phyloP scores from a whole-genome alignment of 345 rosid genomes.

The Sisymbrium altissimum region DNA sequence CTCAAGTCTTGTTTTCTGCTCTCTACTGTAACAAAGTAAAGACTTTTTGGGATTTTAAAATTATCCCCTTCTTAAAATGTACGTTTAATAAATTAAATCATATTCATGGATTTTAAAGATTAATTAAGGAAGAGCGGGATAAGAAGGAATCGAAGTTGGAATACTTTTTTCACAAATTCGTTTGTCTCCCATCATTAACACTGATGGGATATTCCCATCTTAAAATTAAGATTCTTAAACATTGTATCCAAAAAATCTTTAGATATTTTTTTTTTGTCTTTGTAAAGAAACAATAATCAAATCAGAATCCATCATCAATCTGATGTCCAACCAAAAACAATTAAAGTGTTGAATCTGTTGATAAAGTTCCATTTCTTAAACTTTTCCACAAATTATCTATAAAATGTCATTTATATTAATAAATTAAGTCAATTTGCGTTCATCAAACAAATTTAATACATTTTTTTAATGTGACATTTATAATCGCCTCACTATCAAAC shows the following conservation, averaged over 20 bases:
- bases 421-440: conserved; percentile 11
- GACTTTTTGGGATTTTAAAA: not conserved
- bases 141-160: conserved; percentile 14
- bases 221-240: not conserved
- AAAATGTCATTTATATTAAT: not conserved
- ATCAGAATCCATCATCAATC: not conserved
- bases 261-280: not conserved
- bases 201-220: conserved; percentile 19
- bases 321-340: conserved; percentile 24
- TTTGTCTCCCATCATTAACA: conserved; percentile 17
- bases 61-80: not conserved
- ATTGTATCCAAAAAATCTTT: conserved; percentile 1
- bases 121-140: not conserved
- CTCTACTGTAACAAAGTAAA: not conserved
- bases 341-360: not conserved
- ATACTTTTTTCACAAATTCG: not conserved
- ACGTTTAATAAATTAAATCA: not conserved
- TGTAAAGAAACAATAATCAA: conserved; percentile 5
- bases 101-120: not conserved
- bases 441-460: not conserved
- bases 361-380: conserved; percentile 3
- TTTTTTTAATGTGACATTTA: not conserved
- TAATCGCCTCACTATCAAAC: conserved; percentile 6
- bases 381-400: not conserved
- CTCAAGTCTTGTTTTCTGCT: not conserved